Evolutionary conservation across 1,284 basidiomycete genomes (phyloP), one percentile per base, ranked within the genome.

Genomic region (Ceratobasidium papillatum): DNA sequence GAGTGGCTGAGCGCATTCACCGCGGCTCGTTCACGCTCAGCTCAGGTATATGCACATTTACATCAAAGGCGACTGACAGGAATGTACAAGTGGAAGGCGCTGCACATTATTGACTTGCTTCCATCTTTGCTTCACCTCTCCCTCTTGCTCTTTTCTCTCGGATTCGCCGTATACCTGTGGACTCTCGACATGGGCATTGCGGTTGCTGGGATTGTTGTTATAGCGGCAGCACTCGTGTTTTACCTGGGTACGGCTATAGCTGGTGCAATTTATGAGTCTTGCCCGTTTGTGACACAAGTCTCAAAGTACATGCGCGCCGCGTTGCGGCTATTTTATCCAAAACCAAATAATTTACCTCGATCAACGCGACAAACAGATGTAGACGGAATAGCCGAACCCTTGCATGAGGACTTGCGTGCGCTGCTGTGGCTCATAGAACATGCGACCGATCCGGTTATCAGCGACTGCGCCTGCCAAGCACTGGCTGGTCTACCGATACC

Each of bases 91-190:
- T 75, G 74, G 74, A 3, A 34, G 38, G 56, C 66, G 3, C 30
- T 56, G 2, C 54, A 61, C 32, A 66, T 69, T 1, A 68, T 75
- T 11, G 65, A 52, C 34, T 9, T 63, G 11, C 74, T 75, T n/a
- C 74, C 74, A 12, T 59, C 41, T 8, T 11, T 71, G 27, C 74
- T 75, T 8, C 74, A 69, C 32, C 19, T 75, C 19, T 71, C 74
- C 9, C 36, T 75, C 9, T 22, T 61, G 19, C 66, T 75, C 11
- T 75, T 75, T 43, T 49, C 66, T 11, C 19, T 54, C 7, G 74
- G 74, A 3, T 30, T 71, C 9, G 52, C 34, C 1, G 22, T 49
- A 3, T 75, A 58, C 32, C 58, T 75, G 19, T 75, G 64, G 64
- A 62, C 32, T 17, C 25, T 75, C 7, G 52, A 64, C 34, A 25